Conservation (phyloP, 805 yeast genomes). For the Candida namnaoensis region DNA sequence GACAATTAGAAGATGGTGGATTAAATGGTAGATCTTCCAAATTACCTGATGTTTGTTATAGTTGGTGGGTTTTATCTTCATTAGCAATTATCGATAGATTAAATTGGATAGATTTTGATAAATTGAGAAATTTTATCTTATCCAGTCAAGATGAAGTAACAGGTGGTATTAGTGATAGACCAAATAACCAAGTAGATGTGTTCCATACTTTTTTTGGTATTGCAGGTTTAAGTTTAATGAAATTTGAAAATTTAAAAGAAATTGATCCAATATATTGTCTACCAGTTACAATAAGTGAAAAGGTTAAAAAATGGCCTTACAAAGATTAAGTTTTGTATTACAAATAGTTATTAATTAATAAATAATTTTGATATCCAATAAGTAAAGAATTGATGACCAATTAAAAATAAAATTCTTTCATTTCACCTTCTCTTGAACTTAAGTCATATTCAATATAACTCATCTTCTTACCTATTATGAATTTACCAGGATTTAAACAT, state of each 20-base stretch:
- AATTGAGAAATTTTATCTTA: slow-evolving; percentile 60
- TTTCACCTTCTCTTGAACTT: slow-evolving; percentile 39
- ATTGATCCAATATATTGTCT: slow-evolving; percentile 87
- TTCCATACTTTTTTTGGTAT: slow-evolving; percentile 89
- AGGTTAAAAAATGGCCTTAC: slow-evolving; percentile 27
- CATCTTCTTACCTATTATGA: slow-evolving; percentile 38
- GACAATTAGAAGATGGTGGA: slow-evolving; percentile 85
- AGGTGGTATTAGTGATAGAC: slow-evolving; percentile 93
- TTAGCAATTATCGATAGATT: slow-evolving; percentile 55
- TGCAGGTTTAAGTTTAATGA: slow-evolving; percentile 77
- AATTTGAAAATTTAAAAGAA: slow-evolving; percentile 44
- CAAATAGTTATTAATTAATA: no score
- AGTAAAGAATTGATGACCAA: not conserved
- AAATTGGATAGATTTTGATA: slow-evolving; percentile 69
- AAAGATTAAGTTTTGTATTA: not conserved
- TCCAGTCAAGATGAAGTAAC: slow-evolving; percentile 63
- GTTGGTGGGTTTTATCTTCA: slow-evolving; percentile 93
- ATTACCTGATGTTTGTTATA: slow-evolving; percentile 93
- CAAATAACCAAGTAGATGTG: slow-evolving; percentile 86
- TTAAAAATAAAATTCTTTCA: slow-evolving; percentile 36
- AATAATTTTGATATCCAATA: no score
- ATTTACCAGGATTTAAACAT: slow-evolving; percentile 62
- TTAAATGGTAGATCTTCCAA: slow-evolving; percentile 95
- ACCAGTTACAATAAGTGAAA: slow-evolving; percentile 38
- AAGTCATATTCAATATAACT: slow-evolving; percentile 73